These are phyloP conservation scores for Cicer chorassanicum DNA, from an alignment of 306 rosid species.

Conservation along the genomic window DNA sequence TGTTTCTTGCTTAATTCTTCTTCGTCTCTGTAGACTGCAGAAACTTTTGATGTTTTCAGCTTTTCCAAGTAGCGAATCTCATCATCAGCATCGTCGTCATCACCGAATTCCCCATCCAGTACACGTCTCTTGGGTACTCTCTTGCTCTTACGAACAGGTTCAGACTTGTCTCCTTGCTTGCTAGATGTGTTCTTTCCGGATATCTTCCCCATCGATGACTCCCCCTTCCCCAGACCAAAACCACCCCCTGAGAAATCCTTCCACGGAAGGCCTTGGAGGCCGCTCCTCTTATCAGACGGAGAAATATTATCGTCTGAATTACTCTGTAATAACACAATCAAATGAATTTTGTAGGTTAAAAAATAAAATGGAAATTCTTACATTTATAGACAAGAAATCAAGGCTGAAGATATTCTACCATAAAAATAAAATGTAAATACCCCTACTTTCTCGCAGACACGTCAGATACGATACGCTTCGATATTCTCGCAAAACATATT, in stretches of 20 bases:
- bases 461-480: constrained; percentile 29
- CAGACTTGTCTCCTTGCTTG: constrained; percentile 67
- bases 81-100: constrained; percentile 73
- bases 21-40: constrained; percentile 66
- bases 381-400: constrained; percentile 45
- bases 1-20: constrained; percentile 85
- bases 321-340: constrained; percentile 55
- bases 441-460: background rate
- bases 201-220: constrained; percentile 60
- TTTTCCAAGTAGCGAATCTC: constrained; percentile 94
- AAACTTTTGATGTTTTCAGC: constrained; percentile 74
- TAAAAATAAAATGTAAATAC: constrained; percentile 41
- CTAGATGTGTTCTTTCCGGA: constrained; percentile 57
- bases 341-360: constrained; percentile 30
- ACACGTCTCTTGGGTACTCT: constrained; percentile 80
- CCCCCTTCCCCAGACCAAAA: constrained; percentile 71
- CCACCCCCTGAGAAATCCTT: constrained; percentile 81
- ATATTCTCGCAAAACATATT: constrained; percentile 15
- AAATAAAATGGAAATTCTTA: constrained; percentile 35
- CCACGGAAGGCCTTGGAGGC: constrained; percentile 92
- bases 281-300: constrained; percentile 62
- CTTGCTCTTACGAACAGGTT: constrained; percentile 83
- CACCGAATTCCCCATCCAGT: constrained; percentile 72
- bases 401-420: constrained; percentile 43
- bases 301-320: constrained; percentile 66